Evolutionary conservation across 768 basidiomycete genomes (phyloP).

Genomic region (Thelephora ganbajun): DNA sequence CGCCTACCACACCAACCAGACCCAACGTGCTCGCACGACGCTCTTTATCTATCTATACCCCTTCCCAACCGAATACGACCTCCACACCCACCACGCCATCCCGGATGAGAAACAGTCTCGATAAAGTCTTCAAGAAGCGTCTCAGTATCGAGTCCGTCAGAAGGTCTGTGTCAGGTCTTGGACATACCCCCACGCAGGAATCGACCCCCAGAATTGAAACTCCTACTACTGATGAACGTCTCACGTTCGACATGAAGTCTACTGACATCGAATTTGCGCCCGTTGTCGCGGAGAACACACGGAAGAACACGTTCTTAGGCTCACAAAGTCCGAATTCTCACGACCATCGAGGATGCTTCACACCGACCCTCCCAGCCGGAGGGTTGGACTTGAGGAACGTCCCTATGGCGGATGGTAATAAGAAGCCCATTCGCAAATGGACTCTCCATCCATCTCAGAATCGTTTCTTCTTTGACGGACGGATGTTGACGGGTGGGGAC

Average conservation of each 20-base stretch:
- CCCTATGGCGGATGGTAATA: conserved; percentile 17
- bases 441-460: conserved; percentile 60
- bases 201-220: conserved; percentile 5
- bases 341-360: conserved; percentile 9
- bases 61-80: conserved; percentile 16
- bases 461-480: conserved; percentile 60
- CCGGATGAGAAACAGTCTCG: conserved; percentile 43
- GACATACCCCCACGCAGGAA: conserved; percentile 8
- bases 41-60: conserved; percentile 11
- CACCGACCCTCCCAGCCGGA: conserved; percentile 17
- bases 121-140: conserved; percentile 42
- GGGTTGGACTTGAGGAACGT: conserved; percentile 21
- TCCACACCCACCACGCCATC: conserved; percentile 16
- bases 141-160: conserved; percentile 22
- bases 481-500: conserved; percentile 75
- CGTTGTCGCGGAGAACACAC: conserved; percentile 7
- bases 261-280: conserved; percentile 10
- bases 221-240: conserved; percentile 8
- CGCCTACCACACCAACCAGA: conserved; percentile 10
- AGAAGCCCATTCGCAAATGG: conserved; percentile 38
- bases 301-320: conserved; percentile 9
- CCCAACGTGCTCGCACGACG: conserved; percentile 12
- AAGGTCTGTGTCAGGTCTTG: conserved; percentile 11
- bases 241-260: conserved; percentile 15
- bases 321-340: conserved; percentile 10